Evolutionary conservation across 2,329 filamentous ascomycete genomes (phyloP).

Genomic region (Zymoseptoria tritici): DNA sequence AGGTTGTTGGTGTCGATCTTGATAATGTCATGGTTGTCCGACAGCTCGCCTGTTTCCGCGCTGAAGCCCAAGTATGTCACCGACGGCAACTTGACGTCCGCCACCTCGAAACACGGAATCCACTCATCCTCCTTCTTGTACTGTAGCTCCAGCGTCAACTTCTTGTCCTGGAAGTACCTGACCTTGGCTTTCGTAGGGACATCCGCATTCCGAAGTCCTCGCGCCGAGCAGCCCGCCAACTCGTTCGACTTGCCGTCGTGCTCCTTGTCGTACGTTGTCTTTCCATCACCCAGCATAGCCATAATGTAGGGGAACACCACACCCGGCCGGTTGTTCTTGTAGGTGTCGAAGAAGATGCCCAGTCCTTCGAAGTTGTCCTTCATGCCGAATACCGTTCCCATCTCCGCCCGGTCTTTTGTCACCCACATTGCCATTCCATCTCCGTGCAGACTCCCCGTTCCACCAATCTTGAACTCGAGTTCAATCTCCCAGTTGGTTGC

Average conservation of each 20-base stretch:
- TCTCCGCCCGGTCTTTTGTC: slow-evolving; percentile 78
- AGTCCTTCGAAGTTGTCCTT: slow-evolving; percentile 87
- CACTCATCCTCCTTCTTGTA: slow-evolving; percentile 88
- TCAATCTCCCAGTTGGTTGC: slow-evolving; percentile 99
- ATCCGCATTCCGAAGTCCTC: slow-evolving; percentile 71
- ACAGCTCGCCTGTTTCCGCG: slow-evolving; percentile 90
- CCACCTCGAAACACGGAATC: slow-evolving; percentile 76
- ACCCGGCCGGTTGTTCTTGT: slow-evolving; percentile 98
- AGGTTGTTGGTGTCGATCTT: slow-evolving; percentile 79
- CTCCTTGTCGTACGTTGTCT: slow-evolving; percentile 82
- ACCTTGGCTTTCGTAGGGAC: slow-evolving; percentile 78
- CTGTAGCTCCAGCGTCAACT: slow-evolving; percentile 80
- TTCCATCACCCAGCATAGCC: slow-evolving; percentile 93
- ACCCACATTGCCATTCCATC: slow-evolving; percentile 98
- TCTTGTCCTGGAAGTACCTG: slow-evolving; percentile 96
- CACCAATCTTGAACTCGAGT: slow-evolving; percentile 90
- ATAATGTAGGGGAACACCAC: slow-evolving; percentile 96
- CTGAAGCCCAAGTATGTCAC: slow-evolving; percentile 60
- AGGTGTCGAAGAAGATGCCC: slow-evolving; percentile 94
- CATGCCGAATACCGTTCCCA: slow-evolving; percentile 80
- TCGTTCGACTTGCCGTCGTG: slow-evolving; percentile 93
- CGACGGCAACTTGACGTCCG: slow-evolving; percentile 64
- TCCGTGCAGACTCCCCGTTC: slow-evolving; percentile 81
- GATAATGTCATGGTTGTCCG: slow-evolving; percentile 96
- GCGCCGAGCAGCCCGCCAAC: slow-evolving; percentile 86